These are phyloP conservation scores for Medicago ruthenica DNA, from an alignment of 306 rosid genomes.

Conservation along the genomic window DNA sequence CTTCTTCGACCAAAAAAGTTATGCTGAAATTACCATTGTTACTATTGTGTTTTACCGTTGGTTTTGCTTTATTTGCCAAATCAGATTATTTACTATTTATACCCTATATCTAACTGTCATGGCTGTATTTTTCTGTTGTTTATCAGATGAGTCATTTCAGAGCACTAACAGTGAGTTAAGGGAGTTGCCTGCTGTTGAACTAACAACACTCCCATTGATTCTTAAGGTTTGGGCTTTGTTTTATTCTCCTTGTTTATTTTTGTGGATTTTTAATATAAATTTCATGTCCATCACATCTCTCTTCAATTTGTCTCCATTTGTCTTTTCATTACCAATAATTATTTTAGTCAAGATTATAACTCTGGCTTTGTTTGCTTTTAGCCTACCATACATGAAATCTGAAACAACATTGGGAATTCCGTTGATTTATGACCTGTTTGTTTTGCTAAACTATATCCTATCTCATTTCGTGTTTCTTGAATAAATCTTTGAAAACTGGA, in stretches of 20 bases:
- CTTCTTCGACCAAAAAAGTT: neutral
- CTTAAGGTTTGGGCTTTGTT: slow-evolving; percentile 68
- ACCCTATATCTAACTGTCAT: slow-evolving; percentile 11
- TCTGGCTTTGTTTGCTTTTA: slow-evolving; percentile 15
- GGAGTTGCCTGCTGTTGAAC: slow-evolving; percentile 88
- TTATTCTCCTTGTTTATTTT: slow-evolving; percentile 24
- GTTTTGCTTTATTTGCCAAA: slow-evolving; percentile 25
- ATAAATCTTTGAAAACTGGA: neutral
- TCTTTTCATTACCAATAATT: slow-evolving; percentile 1
- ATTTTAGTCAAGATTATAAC: slow-evolving; percentile 20
- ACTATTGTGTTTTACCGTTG: neutral
- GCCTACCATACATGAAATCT: slow-evolving; percentile 15
- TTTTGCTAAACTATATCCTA: neutral
- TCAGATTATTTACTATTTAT: slow-evolving; percentile 32
- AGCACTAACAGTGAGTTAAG: slow-evolving; percentile 77
- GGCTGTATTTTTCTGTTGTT: slow-evolving; percentile 6
- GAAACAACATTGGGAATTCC: neutral
- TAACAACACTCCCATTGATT: slow-evolving; percentile 82
- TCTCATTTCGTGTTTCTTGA: neutral
- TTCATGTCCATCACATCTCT: neutral
- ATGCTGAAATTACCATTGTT: neutral
- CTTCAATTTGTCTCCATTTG: neutral
- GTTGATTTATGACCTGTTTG: neutral
- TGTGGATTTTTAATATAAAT: neutral
- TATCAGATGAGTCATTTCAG: slow-evolving; percentile 81